Base-by-base conservation (phyloP, 768 basidiomycete genomes). In the Naganishia kalamii region DNA sequence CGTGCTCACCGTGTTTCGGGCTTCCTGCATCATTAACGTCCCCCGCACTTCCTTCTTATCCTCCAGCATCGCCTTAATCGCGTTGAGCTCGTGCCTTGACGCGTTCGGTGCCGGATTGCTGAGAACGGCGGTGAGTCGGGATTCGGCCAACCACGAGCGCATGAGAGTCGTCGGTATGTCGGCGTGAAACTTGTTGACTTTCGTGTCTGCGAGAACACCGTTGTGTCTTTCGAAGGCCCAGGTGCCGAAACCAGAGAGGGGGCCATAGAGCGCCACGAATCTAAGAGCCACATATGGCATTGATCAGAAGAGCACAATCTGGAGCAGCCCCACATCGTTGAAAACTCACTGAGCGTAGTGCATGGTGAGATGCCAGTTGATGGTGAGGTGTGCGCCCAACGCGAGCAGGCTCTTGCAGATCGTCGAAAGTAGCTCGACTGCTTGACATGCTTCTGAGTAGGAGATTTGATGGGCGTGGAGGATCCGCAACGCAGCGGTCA, bases 11-110 rank as follows among this genome's bases (percentile, higher is more conserved):
- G 37, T 46, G 4, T 41, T 25, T 4, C 43, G 13, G 25, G 43
- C 43, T 47, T 61, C 60, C 19, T 46, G 25, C 41, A 61, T 19
- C 37, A 61, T 44, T n/a, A 61, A 17, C 4, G 60, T 61, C 4
- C 43, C 60, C 17, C 33, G n/a, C 5, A 61, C 44, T 11, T 19
- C 23, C 17, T 21, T n/a, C 15, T 44, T 43, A 19, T 47, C 30
- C 23, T 35, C 44, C 21, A 25, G 32, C 8, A 54, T n/a, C 8
- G 51, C 12, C 51, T 35, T 10, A 8, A 54, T 8, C 21, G 17
- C 19, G 8, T 30, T 27, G n/a, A 29, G 13, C 13, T 54, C 27
- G 17, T 13, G 27, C 19, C 5, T 6, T 29, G 51, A 13, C 10
- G 51, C 51, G 19, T 35, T 27, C 13, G 51, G 51, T 6, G 51